phyloP scores from a whole-genome alignment of 2,329 filamentous ascomycete species.

The Magnaporthiopsis poae region DNA sequence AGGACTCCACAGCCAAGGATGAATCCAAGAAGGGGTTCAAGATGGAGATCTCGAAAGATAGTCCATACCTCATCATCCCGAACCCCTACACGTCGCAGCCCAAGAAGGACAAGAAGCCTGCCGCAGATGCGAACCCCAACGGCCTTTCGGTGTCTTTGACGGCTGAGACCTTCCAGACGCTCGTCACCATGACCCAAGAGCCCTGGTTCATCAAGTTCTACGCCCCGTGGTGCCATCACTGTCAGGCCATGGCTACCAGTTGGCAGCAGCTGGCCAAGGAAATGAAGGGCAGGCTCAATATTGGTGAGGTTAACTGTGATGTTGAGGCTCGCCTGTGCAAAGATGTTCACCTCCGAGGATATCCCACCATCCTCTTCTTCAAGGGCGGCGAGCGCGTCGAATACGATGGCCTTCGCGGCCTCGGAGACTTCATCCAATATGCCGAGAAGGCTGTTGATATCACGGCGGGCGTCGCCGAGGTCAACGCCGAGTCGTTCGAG shows the following conservation, averaged over 20 bases:
- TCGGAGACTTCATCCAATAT: constrained; percentile 82
- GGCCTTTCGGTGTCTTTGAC: constrained; percentile 68
- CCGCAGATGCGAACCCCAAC: constrained; percentile 58
- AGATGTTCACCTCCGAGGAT: constrained; percentile 68
- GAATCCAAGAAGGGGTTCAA: constrained; percentile 17
- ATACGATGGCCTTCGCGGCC: constrained; percentile 80
- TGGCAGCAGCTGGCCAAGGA: constrained; percentile 86
- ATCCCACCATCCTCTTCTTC: constrained; percentile 88
- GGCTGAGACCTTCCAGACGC: constrained; percentile 73
- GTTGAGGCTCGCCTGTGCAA: constrained; percentile 80
- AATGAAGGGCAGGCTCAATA: constrained; percentile 79
- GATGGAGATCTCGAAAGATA: background rate
- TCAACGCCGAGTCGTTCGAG: constrained; percentile 66
- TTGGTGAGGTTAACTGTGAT: constrained; percentile 95
- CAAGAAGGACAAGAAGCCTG: constrained; percentile 42
- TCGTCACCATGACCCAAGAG: constrained; percentile 78
- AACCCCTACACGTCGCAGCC: constrained; percentile 25
- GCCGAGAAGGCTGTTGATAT: constrained; percentile 77
- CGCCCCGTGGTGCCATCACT: constrained; percentile 93
- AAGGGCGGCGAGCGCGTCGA: constrained; percentile 83
- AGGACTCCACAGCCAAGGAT: constrained; percentile 14
- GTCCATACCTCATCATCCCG: background rate
- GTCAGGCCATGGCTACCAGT: constrained; percentile 79
- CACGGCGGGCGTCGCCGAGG: constrained; percentile 66
- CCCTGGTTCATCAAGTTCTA: constrained; percentile 99